phyloP scores from a whole-genome alignment of 2,329 filamentous ascomycete genomes.

The Proliferodiscus dingleyae region DNA sequence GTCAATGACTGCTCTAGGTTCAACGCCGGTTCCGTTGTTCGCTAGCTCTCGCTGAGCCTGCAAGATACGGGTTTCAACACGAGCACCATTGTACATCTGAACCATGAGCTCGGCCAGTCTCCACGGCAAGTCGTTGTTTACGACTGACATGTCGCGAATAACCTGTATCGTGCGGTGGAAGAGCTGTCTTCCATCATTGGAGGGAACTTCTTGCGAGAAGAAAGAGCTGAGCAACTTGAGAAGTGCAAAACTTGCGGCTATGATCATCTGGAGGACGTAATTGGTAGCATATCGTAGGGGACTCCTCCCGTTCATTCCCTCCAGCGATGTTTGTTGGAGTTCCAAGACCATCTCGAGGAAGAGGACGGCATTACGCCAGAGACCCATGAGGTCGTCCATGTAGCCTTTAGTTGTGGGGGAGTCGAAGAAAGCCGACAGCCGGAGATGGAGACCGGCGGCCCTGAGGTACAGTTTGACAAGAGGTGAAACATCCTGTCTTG shows the following conservation, averaged over 20 bases:
- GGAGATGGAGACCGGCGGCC: constrained; percentile 69
- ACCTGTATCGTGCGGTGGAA: constrained; percentile 68
- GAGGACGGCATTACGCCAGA: constrained; percentile 66
- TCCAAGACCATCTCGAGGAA: constrained; percentile 59
- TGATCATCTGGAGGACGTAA: constrained; percentile 80
- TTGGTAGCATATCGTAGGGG: constrained; percentile 61
- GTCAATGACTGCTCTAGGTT: constrained; percentile 42
- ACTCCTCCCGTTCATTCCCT: constrained; percentile 39
- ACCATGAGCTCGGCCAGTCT: constrained; percentile 80
- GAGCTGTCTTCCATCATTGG: constrained; percentile 59
- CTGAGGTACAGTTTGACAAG: constrained; percentile 63
- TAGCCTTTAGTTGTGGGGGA: constrained; percentile 67
- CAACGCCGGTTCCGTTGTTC: constrained; percentile 33
- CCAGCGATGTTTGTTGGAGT: constrained; percentile 47
- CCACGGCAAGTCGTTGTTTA: constrained; percentile 74
- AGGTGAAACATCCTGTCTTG: constrained; percentile 49
- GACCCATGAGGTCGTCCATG: constrained; percentile 67
- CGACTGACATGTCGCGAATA: constrained; percentile 68
- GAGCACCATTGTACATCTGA: constrained; percentile 71
- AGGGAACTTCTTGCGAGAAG: constrained; percentile 68
- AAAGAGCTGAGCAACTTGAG: constrained; percentile 75
- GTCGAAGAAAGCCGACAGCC: constrained; percentile 77
- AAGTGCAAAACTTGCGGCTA: constrained; percentile 73
- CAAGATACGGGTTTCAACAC: constrained; percentile 32
- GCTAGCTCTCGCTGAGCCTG: too few species aligned